Evolutionary conservation across 768 basidiomycete genomes (phyloP).

Genomic region (Phallus indusiatus): DNA sequence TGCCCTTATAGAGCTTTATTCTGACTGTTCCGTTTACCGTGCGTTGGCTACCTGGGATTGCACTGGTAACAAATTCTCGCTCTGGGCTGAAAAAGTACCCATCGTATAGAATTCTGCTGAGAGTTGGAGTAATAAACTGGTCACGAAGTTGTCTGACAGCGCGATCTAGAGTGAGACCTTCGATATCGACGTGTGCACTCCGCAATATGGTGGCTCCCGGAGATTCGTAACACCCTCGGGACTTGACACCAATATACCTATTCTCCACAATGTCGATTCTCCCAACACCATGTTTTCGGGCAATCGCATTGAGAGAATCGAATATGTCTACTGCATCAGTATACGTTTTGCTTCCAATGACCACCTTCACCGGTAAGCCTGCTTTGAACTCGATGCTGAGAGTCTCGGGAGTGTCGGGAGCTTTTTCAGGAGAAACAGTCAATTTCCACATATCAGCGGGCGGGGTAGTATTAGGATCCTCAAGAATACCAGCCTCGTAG

Average conservation of each 20-base stretch:
- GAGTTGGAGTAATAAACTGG: conserved; percentile 85
- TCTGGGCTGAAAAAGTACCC: conserved; percentile 99
- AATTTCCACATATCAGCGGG: conserved; percentile 99
- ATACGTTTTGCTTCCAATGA: conserved; percentile 49
- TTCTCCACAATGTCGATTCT: conserved; percentile 99
- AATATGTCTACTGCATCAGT: conserved; percentile 96
- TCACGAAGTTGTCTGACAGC: conserved; percentile 93
- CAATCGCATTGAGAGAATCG: conserved; percentile 81
- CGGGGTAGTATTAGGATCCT: conserved; percentile 91
- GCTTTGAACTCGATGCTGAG: conserved; percentile 78
- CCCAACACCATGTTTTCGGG: conserved; percentile 90
- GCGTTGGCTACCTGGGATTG: conserved; percentile 89
- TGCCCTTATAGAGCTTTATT: conserved; percentile 92
- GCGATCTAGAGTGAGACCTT: conserved; percentile 95
- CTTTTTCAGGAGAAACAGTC: conserved; percentile 71
- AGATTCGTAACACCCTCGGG: conserved; percentile 98
- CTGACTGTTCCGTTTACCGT: conserved; percentile 92
- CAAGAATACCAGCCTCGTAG: conserved; percentile 98
- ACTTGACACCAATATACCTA: conserved; percentile 98
- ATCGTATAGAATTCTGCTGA: conserved; percentile 91
- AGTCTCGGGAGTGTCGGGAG: conserved; percentile 69
- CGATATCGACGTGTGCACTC: conserved; percentile 90
- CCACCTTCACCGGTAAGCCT: conserved; percentile 83
- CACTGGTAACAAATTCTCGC: conserved; percentile 85
- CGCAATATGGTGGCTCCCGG: conserved; percentile 96